These are phyloP conservation scores for Termitomyces sp. DNA, from an alignment of 768 basidiomycete species.

Conservation along the genomic window DNA sequence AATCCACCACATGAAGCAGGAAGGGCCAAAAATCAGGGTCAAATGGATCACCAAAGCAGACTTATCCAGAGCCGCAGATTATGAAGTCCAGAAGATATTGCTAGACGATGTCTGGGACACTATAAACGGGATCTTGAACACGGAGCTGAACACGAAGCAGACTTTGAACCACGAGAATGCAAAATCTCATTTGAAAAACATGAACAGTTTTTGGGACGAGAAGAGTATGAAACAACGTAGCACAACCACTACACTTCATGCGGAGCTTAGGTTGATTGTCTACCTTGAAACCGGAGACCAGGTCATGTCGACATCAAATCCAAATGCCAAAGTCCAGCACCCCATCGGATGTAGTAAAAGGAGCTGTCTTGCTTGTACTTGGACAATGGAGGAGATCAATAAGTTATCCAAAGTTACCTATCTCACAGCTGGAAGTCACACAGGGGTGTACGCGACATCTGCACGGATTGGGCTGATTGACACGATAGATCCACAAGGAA, in stretches of 20 bases:
- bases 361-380: background rate
- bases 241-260: background rate
- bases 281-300: background rate
- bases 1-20: background rate
- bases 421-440: background rate
- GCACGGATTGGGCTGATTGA: too few species aligned
- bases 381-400: background rate
- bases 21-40: background rate
- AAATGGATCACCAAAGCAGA: background rate
- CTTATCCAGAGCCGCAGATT: background rate
- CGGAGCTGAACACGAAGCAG: background rate
- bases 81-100: background rate
- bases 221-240: background rate
- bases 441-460: too few species aligned
- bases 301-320: background rate
- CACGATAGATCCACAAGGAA: too few species aligned
- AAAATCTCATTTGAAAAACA: background rate
- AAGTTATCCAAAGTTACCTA: background rate
- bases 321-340: background rate
- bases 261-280: background rate
- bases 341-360: background rate
- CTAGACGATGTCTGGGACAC: background rate
- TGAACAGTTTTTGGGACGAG: background rate
- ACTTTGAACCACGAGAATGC: background rate
- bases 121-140: background rate